Percentiles rank a stretch among this genome's conserved stretches.
phyloP scores from a whole-genome alignment of 2,329 filamentous ascomycete genomes.

The Botrytis byssoidea region DNA sequence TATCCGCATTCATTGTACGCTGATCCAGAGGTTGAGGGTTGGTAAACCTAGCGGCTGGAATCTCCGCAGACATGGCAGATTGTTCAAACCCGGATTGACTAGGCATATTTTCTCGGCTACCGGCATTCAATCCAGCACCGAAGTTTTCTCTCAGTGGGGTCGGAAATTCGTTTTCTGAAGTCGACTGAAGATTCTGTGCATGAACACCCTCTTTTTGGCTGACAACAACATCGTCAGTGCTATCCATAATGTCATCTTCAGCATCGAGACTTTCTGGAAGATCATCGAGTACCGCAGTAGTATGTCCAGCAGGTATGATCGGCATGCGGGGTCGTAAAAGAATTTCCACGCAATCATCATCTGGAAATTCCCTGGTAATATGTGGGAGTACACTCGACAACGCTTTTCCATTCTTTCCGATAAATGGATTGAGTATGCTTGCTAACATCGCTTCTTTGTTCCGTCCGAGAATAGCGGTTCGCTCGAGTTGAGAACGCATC shows the following conservation, averaged over 20 bases:
- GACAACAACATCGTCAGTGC: not conserved
- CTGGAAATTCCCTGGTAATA: conserved; percentile 63
- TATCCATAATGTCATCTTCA: conserved; percentile 8
- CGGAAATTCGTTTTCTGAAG: not conserved
- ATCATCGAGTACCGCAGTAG: not conserved
- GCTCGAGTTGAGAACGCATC: conserved; percentile 73
- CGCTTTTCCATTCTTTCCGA: conserved; percentile 60
- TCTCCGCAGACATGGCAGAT: not conserved
- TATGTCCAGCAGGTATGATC: conserved; percentile 36
- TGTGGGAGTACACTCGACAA: conserved; percentile 79
- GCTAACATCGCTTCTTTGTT: conserved; percentile 73
- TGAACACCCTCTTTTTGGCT: not conserved
- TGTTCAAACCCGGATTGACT: not conserved
- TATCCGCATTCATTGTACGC: conserved; percentile 1
- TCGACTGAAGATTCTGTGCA: not conserved
- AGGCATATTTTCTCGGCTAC: not conserved
- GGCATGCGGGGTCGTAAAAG: conserved; percentile 57
- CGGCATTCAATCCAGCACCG: not conserved
- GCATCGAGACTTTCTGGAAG: not conserved
- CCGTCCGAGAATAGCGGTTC: conserved; percentile 70
- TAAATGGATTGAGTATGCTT: conserved; percentile 76
- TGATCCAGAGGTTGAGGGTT: not conserved
- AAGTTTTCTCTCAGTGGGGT: too few relatives aligned
- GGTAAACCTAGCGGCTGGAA: not conserved
- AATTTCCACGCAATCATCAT: conserved; percentile 67